These are phyloP conservation scores for Entoloma clypeatum DNA, from an alignment of 1,284 basidiomycete genomes.

Conservation along the genomic window DNA sequence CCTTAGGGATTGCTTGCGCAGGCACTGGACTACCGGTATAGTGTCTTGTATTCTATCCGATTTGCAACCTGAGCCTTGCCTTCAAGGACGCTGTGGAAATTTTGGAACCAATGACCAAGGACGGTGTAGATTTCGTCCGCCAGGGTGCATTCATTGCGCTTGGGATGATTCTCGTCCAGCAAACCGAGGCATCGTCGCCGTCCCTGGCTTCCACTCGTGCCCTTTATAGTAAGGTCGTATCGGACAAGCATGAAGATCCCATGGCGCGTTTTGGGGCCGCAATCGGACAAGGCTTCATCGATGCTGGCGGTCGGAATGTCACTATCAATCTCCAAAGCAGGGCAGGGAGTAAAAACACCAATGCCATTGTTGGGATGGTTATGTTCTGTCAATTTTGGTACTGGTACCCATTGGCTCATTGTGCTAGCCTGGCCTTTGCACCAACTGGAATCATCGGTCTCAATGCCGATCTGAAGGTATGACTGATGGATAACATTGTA, in stretches of 20 bases:
- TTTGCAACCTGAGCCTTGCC: slow-evolving; percentile 1
- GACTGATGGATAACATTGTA: slow-evolving; percentile 14
- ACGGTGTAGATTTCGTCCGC: slow-evolving; percentile 94
- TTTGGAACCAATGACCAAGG: slow-evolving; percentile 94
- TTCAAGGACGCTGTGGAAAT: slow-evolving; percentile 86
- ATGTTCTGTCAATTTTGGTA: slow-evolving; percentile 99
- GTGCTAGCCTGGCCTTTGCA: slow-evolving; percentile 86
- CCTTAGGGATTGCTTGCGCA: slow-evolving; percentile 92
- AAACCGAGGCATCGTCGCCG: slow-evolving; percentile 85
- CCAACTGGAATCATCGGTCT: slow-evolving; percentile 93
- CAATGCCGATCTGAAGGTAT: slow-evolving; percentile 78
- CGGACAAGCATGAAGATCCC: slow-evolving; percentile 95
- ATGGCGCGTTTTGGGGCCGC: slow-evolving; percentile 97
- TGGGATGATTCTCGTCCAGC: slow-evolving; percentile 94
- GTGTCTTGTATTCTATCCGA: slow-evolving; percentile 2
- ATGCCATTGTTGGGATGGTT: slow-evolving; percentile 92
- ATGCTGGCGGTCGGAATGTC: slow-evolving; percentile 93
- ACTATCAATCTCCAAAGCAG: slow-evolving; percentile 91
- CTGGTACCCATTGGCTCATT: slow-evolving; percentile 97
- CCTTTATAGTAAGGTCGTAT: slow-evolving; percentile 83
- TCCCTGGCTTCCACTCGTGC: slow-evolving; percentile 78
- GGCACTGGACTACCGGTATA: slow-evolving; percentile 88
- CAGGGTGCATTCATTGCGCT: slow-evolving; percentile 96
- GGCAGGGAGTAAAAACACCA: slow-evolving; percentile 87
- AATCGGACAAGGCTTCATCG: slow-evolving; percentile 91